Percentiles rank a stretch among this genome's conserved stretches.
Conservation (phyloP, 805 yeast genomes). For the Brettanomyces nanus region DNA sequence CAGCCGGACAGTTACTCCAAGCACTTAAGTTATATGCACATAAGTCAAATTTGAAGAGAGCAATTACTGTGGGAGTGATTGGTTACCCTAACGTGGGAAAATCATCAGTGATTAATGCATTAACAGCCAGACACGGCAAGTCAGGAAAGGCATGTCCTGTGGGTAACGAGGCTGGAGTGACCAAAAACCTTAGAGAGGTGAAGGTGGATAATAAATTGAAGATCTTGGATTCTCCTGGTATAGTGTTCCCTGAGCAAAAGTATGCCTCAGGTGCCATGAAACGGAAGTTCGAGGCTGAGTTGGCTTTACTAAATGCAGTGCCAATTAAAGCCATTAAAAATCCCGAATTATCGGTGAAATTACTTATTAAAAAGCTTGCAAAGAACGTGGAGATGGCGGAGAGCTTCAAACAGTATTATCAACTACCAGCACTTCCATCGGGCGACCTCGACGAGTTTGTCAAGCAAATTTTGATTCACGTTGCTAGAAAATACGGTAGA, state of each 20-base stretch:
- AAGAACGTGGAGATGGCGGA: slow-evolving; percentile 72
- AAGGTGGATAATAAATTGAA: slow-evolving; percentile 86
- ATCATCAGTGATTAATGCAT: slow-evolving; percentile 86
- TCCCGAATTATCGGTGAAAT: slow-evolving; percentile 73
- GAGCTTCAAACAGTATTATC: slow-evolving; percentile 63
- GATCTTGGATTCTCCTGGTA: slow-evolving; percentile 93
- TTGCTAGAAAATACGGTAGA: slow-evolving; percentile 89
- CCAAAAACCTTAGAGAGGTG: slow-evolving; percentile 85
- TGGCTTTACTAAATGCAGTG: slow-evolving; percentile 79
- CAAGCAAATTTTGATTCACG: slow-evolving; percentile 81
- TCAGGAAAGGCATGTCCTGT: slow-evolving; percentile 80
- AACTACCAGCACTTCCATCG: slow-evolving; percentile 72
- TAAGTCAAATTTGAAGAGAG: slow-evolving; percentile 77
- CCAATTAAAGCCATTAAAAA: slow-evolving; percentile 82
- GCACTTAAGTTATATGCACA: slow-evolving; percentile 81
- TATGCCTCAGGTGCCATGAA: slow-evolving; percentile 39
- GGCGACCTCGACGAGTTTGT: slow-evolving; percentile 67
- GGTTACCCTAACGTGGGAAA: slow-evolving; percentile 98
- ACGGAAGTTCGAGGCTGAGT: slow-evolving; percentile 74
- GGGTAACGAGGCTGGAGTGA: slow-evolving; percentile 97
- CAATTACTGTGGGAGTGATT: slow-evolving; percentile 88
- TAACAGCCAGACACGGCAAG: slow-evolving; percentile 73
- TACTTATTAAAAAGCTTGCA: slow-evolving; percentile 68
- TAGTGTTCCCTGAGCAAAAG: slow-evolving; percentile 67
- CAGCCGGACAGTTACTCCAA: slow-evolving; percentile 67